Conservation (phyloP, 176 grass and related monocot genomes). For the Eleusine indica region DNA sequence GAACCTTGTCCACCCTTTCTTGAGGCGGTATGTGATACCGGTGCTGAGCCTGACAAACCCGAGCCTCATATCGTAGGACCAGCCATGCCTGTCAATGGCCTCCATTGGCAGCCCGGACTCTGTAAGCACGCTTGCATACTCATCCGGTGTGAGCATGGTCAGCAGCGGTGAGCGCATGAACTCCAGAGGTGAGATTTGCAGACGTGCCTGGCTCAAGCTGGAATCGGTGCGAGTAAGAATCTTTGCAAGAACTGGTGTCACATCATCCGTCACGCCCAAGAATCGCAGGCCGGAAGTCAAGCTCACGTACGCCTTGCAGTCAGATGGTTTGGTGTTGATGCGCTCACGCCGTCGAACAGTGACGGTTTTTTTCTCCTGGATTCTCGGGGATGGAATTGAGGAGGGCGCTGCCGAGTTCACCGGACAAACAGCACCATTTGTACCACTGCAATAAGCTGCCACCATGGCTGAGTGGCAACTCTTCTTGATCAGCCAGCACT, state of each 20-base stretch:
- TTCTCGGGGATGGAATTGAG: too few relatives aligned
- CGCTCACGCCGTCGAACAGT: neutral
- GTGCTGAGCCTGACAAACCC: neutral
- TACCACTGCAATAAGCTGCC: too few relatives aligned
- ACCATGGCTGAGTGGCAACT: too few relatives aligned
- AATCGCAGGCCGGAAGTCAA: neutral
- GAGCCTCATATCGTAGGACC: neutral
- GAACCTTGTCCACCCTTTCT: neutral
- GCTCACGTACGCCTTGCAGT: neutral
- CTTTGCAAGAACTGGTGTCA: conserved; percentile 10
- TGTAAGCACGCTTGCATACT: neutral
- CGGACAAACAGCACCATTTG: neutral
- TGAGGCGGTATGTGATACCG: neutral
- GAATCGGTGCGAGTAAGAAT: neutral
- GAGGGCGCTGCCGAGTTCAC: neutral
- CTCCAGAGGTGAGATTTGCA: neutral
- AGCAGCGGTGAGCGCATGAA: neutral
- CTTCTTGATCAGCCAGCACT: too few relatives aligned
- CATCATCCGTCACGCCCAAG: neutral
- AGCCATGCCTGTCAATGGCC: neutral
- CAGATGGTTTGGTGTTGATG: neutral
- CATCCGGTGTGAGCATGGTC: neutral
- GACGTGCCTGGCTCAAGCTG: neutral
- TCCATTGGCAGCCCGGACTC: neutral
- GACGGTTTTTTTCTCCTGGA: too few relatives aligned